These are phyloP conservation scores for Cryptosporidium bovis DNA, from an alignment of 169 alveolate species.

Conservation along the genomic window DNA sequence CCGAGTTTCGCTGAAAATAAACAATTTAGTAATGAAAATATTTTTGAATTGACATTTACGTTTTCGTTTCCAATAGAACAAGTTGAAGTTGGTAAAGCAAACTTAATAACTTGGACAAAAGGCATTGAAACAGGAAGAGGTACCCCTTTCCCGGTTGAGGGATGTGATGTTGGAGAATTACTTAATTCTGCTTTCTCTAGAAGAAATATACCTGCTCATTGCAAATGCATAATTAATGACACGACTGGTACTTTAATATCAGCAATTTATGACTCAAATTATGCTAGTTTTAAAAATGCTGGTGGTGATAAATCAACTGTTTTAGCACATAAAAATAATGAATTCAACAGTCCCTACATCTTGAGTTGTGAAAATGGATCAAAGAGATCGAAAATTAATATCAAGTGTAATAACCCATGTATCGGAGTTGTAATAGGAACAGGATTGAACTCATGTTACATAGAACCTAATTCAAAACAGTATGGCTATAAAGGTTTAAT, in stretches of 20 bases:
- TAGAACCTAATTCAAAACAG: slow-evolving; percentile 85
- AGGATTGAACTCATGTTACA: slow-evolving; percentile 88
- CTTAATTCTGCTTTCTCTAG: slow-evolving; percentile 86
- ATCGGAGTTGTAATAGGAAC: slow-evolving; percentile 90
- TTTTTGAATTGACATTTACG: slow-evolving; percentile 32
- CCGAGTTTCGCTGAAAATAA: neutral
- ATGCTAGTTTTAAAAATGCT: neutral
- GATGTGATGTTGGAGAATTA: slow-evolving; percentile 88
- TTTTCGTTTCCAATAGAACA: slow-evolving; percentile 73
- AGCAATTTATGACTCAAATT: slow-evolving; percentile 59
- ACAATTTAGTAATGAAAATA: neutral
- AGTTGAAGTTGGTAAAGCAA: slow-evolving; percentile 66
- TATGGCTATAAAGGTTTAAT: slow-evolving; percentile 87
- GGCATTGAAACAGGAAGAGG: slow-evolving; percentile 91
- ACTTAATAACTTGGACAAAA: slow-evolving; percentile 90
- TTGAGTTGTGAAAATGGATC: neutral
- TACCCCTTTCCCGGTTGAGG: slow-evolving; percentile 90
- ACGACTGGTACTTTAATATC: slow-evolving; percentile 91
- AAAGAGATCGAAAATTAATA: neutral
- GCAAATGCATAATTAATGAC: slow-evolving; percentile 87
- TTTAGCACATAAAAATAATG: neutral
- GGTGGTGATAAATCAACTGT: neutral
- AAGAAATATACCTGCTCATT: slow-evolving; percentile 81
- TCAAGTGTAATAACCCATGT: neutral
- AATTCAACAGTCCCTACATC: neutral